Conservation (phyloP, 2,329 filamentous ascomycete species). For the Rhexocercosporidium sp. region DNA sequence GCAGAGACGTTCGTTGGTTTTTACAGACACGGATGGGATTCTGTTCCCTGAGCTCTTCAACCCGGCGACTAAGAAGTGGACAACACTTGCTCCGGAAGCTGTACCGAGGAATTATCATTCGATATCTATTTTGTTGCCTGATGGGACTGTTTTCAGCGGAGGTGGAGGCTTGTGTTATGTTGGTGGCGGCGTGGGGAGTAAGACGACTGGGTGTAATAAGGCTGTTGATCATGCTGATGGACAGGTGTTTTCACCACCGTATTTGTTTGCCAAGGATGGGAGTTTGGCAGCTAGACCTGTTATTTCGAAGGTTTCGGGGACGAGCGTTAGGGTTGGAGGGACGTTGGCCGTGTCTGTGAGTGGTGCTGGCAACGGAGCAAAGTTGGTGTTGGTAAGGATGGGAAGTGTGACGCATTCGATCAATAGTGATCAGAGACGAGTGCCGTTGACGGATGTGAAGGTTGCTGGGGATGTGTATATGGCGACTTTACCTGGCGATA, state of each 20-base stretch:
- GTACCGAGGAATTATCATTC: slow-evolving; percentile 50
- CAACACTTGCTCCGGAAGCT: slow-evolving; percentile 4
- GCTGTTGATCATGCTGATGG: slow-evolving; percentile 56
- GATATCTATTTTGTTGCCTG: slow-evolving; percentile 53
- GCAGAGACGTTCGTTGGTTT: slow-evolving; percentile 49
- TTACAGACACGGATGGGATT: slow-evolving; percentile 50
- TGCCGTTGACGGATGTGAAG: slow-evolving; percentile 46
- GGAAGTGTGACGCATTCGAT: slow-evolving; percentile 56
- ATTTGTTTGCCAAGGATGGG: slow-evolving; percentile 56
- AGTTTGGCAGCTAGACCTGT: slow-evolving; percentile 26
- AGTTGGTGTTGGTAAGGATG: slow-evolving; percentile 7
- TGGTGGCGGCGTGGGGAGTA: neutral
- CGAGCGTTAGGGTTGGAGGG: neutral
- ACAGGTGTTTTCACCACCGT: slow-evolving; percentile 61
- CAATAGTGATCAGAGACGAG: slow-evolving; percentile 62
- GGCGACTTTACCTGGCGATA: slow-evolving; percentile 3
- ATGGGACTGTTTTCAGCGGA: slow-evolving; percentile 55
- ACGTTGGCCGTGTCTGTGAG: neutral
- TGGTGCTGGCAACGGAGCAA: neutral
- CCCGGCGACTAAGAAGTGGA: slow-evolving; percentile 49
- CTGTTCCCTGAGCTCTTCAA: slow-evolving; percentile 54
- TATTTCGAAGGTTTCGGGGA: neutral
- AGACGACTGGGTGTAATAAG: slow-evolving; percentile 33
- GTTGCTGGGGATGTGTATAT: slow-evolving; percentile 7
- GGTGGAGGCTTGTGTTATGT: slow-evolving; percentile 53